Percentiles rank a stretch among this genome's conserved stretches.
phyloP scores from a whole-genome alignment of 2,329 filamentous ascomycete genomes.

The Zymoseptoria ardabiliae region DNA sequence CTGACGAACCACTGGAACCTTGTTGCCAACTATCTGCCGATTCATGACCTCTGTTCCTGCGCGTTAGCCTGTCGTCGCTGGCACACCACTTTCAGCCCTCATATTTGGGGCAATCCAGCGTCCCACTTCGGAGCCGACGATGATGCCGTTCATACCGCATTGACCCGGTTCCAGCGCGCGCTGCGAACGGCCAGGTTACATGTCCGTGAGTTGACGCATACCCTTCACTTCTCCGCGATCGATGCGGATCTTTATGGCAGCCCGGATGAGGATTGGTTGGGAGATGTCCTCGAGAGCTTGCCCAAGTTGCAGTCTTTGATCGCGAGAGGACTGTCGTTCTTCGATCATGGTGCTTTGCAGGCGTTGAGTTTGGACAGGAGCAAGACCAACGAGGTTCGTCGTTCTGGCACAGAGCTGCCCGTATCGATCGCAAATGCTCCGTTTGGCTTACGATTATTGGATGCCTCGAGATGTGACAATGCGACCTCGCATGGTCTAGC shows the following conservation, averaged over 20 bases:
- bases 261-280: conserved; percentile 52
- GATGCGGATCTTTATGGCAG: conserved; percentile 55
- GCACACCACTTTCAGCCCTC: conserved; percentile 52
- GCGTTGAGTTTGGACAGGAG: conserved; percentile 31
- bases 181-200: conserved; percentile 46
- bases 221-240: conserved; percentile 53
- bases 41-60: conserved; percentile 49
- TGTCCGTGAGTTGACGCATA: conserved; percentile 52
- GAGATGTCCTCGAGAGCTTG: conserved; percentile 51
- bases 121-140: conserved; percentile 55
- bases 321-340: conserved; percentile 53
- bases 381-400: conserved; percentile 26
- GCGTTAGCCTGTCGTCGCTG: conserved; percentile 51
- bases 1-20: conserved; percentile 49
- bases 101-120: conserved; percentile 56
- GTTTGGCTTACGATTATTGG: conserved; percentile 48
- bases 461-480: conserved; percentile 52
- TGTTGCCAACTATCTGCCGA: conserved; percentile 50
- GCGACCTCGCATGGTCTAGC: conserved; percentile 49
- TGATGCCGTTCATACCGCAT: conserved; percentile 54
- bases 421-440: conserved; percentile 23
- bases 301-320: conserved; percentile 54
- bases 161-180: conserved; percentile 53
- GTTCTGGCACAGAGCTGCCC: conserved; percentile 25
- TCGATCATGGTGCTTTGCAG: conserved; percentile 52